phyloP scores from a whole-genome alignment of 495 filamentous ascomycete species.

The Penicillium arizonense region DNA sequence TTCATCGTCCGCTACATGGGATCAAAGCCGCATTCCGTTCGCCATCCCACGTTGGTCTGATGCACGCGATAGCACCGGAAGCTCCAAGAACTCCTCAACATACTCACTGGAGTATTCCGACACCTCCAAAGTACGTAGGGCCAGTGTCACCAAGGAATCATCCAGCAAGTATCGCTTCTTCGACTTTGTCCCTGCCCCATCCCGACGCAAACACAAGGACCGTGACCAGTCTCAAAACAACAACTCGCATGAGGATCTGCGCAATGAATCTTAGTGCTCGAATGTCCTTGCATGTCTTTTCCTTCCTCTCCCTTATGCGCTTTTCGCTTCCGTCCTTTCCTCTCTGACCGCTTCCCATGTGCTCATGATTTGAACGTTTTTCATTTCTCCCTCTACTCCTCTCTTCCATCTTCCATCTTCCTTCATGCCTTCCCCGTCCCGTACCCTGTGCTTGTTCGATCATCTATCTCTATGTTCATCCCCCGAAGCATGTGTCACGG shows the following conservation, averaged over 20 bases:
- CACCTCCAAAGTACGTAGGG: constrained; percentile 37
- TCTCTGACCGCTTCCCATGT: constrained; percentile 18
- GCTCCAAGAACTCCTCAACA: constrained; percentile 48
- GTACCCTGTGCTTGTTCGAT: constrained; percentile 16
- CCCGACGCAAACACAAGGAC: constrained; percentile 45
- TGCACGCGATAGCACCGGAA: constrained; percentile 44
- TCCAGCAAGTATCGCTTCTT: constrained; percentile 50
- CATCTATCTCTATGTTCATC: constrained; percentile 18
- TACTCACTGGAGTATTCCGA: constrained; percentile 47
- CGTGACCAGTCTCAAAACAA: constrained; percentile 39
- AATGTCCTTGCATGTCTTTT: constrained; percentile 1
- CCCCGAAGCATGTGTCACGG: constrained; percentile 44
- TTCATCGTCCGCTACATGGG: constrained; percentile 53
- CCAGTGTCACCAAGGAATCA: constrained; percentile 44
- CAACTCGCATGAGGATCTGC: constrained; percentile 37
- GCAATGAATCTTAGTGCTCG: constrained; percentile 33
- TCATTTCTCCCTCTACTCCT: constrained; percentile 22
- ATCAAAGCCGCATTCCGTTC: constrained; percentile 42
- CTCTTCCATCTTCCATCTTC: constrained; percentile 7
- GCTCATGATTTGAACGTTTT: constrained; percentile 40
- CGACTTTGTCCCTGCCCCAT: constrained; percentile 45
- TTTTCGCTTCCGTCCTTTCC: constrained; percentile 9
- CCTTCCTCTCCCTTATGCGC: not conserved
- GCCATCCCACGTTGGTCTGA: constrained; percentile 45
- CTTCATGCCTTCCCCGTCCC: not conserved